Base-by-base conservation (phyloP, 2,329 filamentous ascomycete genomes). In the Fusarium sp. region DNA sequence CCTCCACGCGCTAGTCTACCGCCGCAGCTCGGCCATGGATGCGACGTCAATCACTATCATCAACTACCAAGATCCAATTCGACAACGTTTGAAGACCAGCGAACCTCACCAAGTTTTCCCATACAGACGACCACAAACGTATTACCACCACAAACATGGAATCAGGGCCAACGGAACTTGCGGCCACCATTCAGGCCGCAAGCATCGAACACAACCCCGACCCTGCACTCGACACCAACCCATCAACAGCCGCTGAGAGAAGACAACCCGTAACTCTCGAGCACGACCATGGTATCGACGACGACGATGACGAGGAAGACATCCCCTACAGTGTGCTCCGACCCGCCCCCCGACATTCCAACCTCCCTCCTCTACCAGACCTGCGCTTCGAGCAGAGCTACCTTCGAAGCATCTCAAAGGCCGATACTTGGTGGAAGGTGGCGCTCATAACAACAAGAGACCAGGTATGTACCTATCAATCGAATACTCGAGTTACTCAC, bases 331-430 rank as follows among this genome's bases (percentile, higher is more conserved):
- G 88, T 70, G 85, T 91, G 7, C 80, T 94, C 54, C 84, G 84
- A 45, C 84, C 89, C 48, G 80, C 84, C 58, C 82, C 82, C 54
- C 84, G 83, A 49, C 76, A 77, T 48, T 79, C 81, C 37, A 79
- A 81, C 42, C 82, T 90, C 57, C 88, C 87, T 30, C 88, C 89
- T 11, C 87, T 98, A 77, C 94, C 94, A 6, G 96, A 99, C 82
- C 84, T 99, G 72, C 89, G 96, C 45, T 98, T 98, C 82, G 96
- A 99, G 83, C 96, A 99, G 86, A 98, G 94, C 85, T 99, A 99
- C 80, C 87, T 99, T 58, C 91, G 92, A 75, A 97, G 94, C 82
- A 92, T 99, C 74, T 88, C 91, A 70, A 86, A 89, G 59, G 94
- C 94, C 37, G 88, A 96, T 71, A 90, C 89, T 25, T 94, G 91